Conservation (phyloP, 192 early-diverging fungal genomes). For the Gigaspora rosea region DNA sequence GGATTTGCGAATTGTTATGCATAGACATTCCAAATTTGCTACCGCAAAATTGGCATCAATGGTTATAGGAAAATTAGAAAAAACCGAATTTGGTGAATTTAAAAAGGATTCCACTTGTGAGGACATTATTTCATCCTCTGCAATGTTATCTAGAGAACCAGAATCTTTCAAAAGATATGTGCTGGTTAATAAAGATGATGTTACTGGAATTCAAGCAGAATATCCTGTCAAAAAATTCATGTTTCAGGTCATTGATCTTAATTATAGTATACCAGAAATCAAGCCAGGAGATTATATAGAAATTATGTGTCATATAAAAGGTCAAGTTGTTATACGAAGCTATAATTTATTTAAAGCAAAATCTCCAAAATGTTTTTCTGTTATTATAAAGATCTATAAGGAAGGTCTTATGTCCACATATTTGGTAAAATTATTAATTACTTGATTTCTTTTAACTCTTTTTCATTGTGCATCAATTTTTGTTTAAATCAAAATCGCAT, state of each 20-base stretch:
- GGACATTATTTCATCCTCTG: background rate
- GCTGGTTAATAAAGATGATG: constrained; percentile 5
- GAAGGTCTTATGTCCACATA: constrained; percentile 26
- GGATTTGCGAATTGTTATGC: constrained; percentile 1
- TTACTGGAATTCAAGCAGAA: background rate
- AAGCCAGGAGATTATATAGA: constrained; percentile 33
- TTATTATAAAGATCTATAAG: constrained; percentile 31
- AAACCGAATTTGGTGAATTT: no score
- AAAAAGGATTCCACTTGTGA: background rate
- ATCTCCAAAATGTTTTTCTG: constrained; percentile 8
- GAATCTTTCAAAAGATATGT: constrained; percentile 13
- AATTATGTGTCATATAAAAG: constrained; percentile 19
- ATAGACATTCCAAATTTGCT: constrained; percentile 26
- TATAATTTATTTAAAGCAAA: constrained; percentile 25
- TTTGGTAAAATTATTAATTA: background rate
- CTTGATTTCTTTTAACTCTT: background rate
- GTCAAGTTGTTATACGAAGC: constrained; percentile 21
- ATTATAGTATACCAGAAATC: constrained; percentile 3
- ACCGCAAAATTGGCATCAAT: constrained; percentile 5
- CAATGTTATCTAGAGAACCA: background rate
- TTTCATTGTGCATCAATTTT: no score
- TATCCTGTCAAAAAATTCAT: constrained; percentile 23
- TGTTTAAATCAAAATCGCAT: no score
- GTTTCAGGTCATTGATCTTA: constrained; percentile 9
- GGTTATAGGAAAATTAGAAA: background rate